Percentiles rank a stretch among this genome's conserved stretches.
These are phyloP conservation scores for Zygnema circumcarinatum DNA, from an alignment of 139 green algal genomes.

Conservation along the genomic window DNA sequence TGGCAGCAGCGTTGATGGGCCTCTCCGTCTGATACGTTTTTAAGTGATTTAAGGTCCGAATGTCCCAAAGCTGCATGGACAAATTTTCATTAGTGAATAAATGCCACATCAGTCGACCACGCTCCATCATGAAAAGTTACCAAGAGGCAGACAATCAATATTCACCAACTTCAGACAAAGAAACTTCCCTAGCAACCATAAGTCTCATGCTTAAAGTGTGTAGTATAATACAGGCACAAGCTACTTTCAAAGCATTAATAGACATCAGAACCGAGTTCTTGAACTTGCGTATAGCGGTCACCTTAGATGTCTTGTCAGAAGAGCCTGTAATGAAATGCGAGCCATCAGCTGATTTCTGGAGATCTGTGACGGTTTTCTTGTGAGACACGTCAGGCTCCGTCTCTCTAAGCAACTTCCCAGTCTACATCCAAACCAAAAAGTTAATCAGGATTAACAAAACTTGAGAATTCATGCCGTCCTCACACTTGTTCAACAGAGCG, in stretches of 20 bases:
- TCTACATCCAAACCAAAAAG: constrained; percentile 50
- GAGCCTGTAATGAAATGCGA: constrained; percentile 95
- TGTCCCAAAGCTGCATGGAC: constrained; percentile 60
- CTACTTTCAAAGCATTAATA: too few relatives aligned
- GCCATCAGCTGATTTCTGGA: constrained; percentile 76
- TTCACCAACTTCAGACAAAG: too few relatives aligned
- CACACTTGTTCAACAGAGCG: background rate
- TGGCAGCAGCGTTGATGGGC: constrained; percentile 86
- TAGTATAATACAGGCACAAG: too few relatives aligned
- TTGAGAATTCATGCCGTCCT: background rate
- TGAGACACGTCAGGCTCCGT: constrained; percentile 73
- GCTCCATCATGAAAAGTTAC: background rate
- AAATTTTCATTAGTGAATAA: constrained; percentile 74
- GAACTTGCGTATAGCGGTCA: too few relatives aligned
- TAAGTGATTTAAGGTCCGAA: constrained; percentile 80
- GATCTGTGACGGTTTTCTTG: constrained; percentile 84
- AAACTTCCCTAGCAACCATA: too few relatives aligned
- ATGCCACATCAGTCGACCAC: constrained; percentile 1
- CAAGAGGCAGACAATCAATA: too few relatives aligned
- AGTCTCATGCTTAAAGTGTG: too few relatives aligned
- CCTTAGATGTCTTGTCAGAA: constrained; percentile 87
- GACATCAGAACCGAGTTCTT: too few relatives aligned
- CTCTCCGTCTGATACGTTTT: constrained; percentile 91
- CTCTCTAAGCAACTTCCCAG: constrained; percentile 66
- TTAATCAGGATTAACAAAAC: constrained; percentile 7